phyloP scores from a whole-genome alignment of 108 stramenopile genomes.

The Fragilaria radians region DNA sequence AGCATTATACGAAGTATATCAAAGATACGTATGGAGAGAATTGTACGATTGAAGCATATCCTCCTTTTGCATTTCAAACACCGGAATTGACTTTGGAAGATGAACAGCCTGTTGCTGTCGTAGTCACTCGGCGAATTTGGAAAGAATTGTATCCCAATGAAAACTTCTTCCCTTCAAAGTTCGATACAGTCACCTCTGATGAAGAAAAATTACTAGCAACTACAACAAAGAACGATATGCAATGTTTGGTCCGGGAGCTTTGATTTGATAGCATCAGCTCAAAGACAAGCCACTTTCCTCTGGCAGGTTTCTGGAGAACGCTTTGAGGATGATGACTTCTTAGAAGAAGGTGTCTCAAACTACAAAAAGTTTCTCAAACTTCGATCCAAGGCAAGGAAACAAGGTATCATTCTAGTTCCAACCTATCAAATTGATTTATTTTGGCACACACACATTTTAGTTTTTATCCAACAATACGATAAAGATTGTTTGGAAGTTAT shows the following conservation, averaged over 20 bases:
- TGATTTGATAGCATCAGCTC: slow-evolving; percentile 25
- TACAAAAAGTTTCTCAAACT: slow-evolving; percentile 36
- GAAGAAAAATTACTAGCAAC: too few relatives aligned
- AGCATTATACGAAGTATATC: slow-evolving; percentile 22
- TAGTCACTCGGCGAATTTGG: slow-evolving; percentile 3
- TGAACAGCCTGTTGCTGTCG: neutral
- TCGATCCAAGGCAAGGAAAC: neutral
- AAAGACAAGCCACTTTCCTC: slow-evolving; percentile 40
- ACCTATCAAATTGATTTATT: slow-evolving; percentile 62
- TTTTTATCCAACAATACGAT: slow-evolving; percentile 18
- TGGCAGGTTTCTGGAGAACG: slow-evolving; percentile 42
- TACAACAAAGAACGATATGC: too few relatives aligned
- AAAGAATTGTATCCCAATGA: slow-evolving; percentile 7
- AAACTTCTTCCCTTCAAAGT: slow-evolving; percentile 13
- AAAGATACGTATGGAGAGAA: slow-evolving; percentile 9
- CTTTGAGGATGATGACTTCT: slow-evolving; percentile 26
- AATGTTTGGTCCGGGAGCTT: too few relatives aligned
- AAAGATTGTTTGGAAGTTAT: slow-evolving; percentile 28
- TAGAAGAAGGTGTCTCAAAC: slow-evolving; percentile 20
- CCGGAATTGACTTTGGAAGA: neutral
- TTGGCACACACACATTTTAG: slow-evolving; percentile 54
- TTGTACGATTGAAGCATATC: slow-evolving; percentile 5
- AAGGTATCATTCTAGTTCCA: slow-evolving; percentile 25
- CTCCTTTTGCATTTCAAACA: slow-evolving; percentile 7
- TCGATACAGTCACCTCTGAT: too few relatives aligned